Conservation (phyloP, 805 yeast genomes). For the Phaffomyces antillensis region DNA sequence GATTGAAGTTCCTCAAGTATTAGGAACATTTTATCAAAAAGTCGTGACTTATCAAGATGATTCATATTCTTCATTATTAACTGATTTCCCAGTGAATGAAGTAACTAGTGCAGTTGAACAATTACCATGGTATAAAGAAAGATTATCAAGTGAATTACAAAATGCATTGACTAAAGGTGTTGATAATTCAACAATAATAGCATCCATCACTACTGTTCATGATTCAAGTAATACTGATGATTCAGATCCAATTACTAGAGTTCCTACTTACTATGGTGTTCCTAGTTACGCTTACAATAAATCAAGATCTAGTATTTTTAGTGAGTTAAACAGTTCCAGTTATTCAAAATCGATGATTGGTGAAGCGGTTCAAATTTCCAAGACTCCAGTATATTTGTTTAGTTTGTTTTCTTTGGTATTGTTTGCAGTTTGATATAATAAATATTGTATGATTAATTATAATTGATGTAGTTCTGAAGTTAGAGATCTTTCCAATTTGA, state of each 20-base stretch:
- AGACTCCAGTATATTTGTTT: background rate
- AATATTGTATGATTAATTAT: no score
- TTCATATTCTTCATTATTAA: conserved; percentile 19
- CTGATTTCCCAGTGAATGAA: conserved; percentile 12
- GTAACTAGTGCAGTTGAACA: conserved; percentile 12
- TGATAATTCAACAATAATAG: background rate
- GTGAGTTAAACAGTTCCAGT: no score
- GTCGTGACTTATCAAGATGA: conserved; percentile 18
- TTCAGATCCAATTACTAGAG: background rate
- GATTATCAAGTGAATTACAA: conserved; percentile 9
- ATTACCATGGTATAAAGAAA: conserved; percentile 25
- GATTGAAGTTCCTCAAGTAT: background rate
- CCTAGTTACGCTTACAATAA: conserved; percentile 5
- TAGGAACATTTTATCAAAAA: background rate
- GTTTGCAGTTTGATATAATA: no score
- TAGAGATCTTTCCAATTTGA: conserved; percentile 62
- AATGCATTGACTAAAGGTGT: background rate
- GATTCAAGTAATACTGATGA: background rate
- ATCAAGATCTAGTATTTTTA: background rate
- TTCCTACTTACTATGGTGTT: background rate
- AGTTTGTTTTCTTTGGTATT: background rate
- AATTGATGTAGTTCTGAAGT: background rate
- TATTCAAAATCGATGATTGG: background rate
- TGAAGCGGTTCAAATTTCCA: background rate
- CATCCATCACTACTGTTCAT: background rate